Evolutionary conservation across 805 yeast genomes (phyloP).

Genomic region (Lachancea quebecensis): DNA sequence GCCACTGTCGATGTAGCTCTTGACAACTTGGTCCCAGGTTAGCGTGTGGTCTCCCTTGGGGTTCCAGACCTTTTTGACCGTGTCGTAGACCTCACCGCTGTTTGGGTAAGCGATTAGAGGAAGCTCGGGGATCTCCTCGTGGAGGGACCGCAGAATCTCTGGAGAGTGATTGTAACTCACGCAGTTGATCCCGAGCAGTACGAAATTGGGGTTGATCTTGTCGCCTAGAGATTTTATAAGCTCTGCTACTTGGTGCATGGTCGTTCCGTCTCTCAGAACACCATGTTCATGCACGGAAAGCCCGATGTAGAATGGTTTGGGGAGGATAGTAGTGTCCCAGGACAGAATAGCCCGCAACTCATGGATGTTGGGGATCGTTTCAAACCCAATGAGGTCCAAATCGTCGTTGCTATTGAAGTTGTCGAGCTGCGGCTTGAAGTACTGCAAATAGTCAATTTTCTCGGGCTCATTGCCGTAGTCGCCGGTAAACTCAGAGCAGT

Average conservation of each 20-base stretch:
- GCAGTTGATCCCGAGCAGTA: conserved; percentile 67
- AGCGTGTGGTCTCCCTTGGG: conserved; percentile 17
- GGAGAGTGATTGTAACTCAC: conserved; percentile 40
- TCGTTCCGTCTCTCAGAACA: conserved; percentile 46
- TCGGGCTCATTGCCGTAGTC: conserved; percentile 38
- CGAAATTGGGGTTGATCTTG: conserved; percentile 25
- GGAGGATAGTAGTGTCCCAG: conserved; percentile 31
- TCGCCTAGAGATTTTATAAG: conserved; percentile 16
- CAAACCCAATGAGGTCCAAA: conserved; percentile 57
- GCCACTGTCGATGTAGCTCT: conserved; percentile 36
- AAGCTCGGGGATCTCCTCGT: conserved; percentile 14
- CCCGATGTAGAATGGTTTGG: conserved; percentile 39
- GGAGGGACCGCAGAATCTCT: conserved; percentile 32
- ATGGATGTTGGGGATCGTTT: conserved; percentile 58
- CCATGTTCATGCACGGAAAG: conserved; percentile 37
- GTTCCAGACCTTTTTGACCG: conserved; percentile 39
- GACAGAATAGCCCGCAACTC: conserved; percentile 49
- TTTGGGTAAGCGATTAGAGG: conserved; percentile 65
- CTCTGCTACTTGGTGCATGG: conserved; percentile 30
- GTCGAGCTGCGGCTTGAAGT: conserved; percentile 32
- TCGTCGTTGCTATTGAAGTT: conserved; percentile 43
- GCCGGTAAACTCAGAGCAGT: conserved; percentile 69
- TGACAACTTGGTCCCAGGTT: conserved; percentile 36
- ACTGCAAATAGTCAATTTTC: conserved; percentile 28
- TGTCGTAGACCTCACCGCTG: conserved; percentile 62